Base-by-base conservation (phyloP, 108 stramenopile genomes). In the Chaetoceros muelleri region DNA sequence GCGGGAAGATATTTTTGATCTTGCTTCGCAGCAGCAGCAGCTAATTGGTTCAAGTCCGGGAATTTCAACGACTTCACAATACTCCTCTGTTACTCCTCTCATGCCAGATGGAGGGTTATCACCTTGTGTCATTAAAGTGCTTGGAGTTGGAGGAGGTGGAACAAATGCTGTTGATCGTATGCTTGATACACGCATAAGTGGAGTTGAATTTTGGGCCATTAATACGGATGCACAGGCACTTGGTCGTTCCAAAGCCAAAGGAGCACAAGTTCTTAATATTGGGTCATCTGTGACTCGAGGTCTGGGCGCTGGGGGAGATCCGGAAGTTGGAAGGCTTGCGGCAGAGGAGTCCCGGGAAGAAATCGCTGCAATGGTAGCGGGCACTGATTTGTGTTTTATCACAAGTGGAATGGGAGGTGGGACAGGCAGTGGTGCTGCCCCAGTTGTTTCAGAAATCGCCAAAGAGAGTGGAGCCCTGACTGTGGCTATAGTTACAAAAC, bases 331-430 rank as follows among this genome's bases (percentile, higher is more conserved):
- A 20, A 54, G 77, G 20, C 30, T 55, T 25, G 81, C 84, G 19
- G 93, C 93, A 27, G 84, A 86, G 57, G 93, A 94, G 69, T 75
- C 72, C 2, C 63, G 87, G 2, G 71, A 73, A 16, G 84, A 85
- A 40, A 86, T 86, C 54, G 28, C 45, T 5, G 72, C 80, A 58
- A 80, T 89, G 70, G 81, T 90, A 8, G 46, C 65, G 5, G 94
- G 90, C 2, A 73, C 87, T 13, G 89, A 95, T 60, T 66, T 95
- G 69, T 87, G 87, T 55, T 94, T 94, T 55, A 75, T 94, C 44
- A 89, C 93, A 0, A 69, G 67, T 28, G 89, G 92, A 34, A 90
- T 93, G 92, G 92, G 92, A 7, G 89, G 93, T 18, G 93, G 93
- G 27, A 94, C 93, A 10, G 93, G 93, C 1, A 73, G 72, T 20